These are phyloP conservation scores for Oryza meridionalis DNA, from an alignment of 176 grass and related monocot genomes.

Conservation along the genomic window DNA sequence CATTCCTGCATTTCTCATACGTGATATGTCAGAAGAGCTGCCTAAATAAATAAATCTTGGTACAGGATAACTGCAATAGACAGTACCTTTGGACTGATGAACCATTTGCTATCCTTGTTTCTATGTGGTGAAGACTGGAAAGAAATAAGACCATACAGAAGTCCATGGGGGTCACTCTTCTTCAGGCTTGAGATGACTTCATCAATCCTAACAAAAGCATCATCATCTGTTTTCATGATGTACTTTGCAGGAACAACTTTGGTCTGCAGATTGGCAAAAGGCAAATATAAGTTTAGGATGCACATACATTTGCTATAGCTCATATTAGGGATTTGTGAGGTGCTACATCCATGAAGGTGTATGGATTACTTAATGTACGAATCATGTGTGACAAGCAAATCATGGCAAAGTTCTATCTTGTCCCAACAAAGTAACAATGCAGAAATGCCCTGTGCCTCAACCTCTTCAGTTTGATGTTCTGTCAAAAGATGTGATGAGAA, in stretches of 20 bases:
- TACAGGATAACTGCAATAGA: constrained; percentile 6
- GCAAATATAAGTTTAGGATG: constrained; percentile 27
- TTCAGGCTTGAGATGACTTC: constrained; percentile 80
- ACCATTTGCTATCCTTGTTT: constrained; percentile 92
- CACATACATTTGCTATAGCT: not conserved
- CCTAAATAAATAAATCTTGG: not conserved
- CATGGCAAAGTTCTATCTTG: constrained; percentile 15
- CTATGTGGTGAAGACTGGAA: constrained; percentile 82
- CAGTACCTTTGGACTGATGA: constrained; percentile 82
- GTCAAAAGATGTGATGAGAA: not conserved
- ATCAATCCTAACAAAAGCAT: constrained; percentile 94
- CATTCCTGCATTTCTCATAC: constrained; percentile 62
- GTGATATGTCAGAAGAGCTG: constrained; percentile 38
- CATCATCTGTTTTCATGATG: constrained; percentile 99
- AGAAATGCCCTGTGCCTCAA: not conserved
- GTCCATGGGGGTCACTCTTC: constrained; percentile 52
- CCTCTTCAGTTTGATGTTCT: not conserved
- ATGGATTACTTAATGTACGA: constrained; percentile 13
- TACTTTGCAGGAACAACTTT: constrained; percentile 77
- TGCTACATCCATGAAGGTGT: constrained; percentile 21
- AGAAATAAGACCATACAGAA: constrained; percentile 90
- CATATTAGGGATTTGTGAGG: not conserved
- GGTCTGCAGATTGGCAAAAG: constrained; percentile 58
- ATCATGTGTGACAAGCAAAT: constrained; percentile 7
- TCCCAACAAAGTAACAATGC: constrained; percentile 1